phyloP scores from a whole-genome alignment of 768 basidiomycete species.

The Coprinopsis marcescibilis region DNA sequence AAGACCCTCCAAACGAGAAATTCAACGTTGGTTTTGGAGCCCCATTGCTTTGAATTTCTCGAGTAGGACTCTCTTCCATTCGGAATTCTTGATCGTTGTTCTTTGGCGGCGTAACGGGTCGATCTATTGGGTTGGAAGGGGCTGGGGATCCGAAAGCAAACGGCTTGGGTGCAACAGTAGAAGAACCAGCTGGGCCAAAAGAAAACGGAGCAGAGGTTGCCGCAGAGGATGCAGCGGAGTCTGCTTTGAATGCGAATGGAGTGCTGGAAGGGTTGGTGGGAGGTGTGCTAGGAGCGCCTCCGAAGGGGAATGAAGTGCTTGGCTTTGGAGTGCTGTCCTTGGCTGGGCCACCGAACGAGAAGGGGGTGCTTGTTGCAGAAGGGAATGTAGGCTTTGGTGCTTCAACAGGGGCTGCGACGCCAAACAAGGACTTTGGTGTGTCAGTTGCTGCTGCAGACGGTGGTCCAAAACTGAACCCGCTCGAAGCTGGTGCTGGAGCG shows the following conservation, averaged over 20 bases:
- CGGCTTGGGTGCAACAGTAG: conserved; percentile 43
- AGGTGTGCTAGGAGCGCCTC: conserved; percentile 28
- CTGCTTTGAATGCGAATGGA: conserved; percentile 38
- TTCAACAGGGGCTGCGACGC: conserved; percentile 10
- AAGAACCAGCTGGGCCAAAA: conserved; percentile 41
- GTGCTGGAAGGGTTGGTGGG: conserved; percentile 19
- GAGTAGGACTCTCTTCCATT: conserved; percentile 80
- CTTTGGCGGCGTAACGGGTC: conserved; percentile 63
- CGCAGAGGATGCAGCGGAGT: conserved; percentile 17
- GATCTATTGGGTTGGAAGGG: conserved; percentile 26
- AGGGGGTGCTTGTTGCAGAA: conserved; percentile 14
- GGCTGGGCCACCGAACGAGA: conserved; percentile 20
- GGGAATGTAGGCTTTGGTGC: conserved; percentile 14
- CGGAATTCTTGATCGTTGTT: conserved; percentile 59
- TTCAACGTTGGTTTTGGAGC: conserved; percentile 34
- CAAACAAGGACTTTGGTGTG: conserved; percentile 17
- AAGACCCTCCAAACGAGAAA: conserved; percentile 40
- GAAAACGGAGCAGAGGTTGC: conserved; percentile 35
- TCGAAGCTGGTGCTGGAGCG: too few species aligned
- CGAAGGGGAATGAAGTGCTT: conserved; percentile 44
- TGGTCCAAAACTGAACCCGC: too few species aligned
- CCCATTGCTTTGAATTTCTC: conserved; percentile 48
- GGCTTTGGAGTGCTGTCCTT: conserved; percentile 13
- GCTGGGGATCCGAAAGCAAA: conserved; percentile 48
- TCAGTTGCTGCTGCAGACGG: too few species aligned